phyloP scores from a whole-genome alignment of 306 rosid species.

The Dalbergia oliveri region DNA sequence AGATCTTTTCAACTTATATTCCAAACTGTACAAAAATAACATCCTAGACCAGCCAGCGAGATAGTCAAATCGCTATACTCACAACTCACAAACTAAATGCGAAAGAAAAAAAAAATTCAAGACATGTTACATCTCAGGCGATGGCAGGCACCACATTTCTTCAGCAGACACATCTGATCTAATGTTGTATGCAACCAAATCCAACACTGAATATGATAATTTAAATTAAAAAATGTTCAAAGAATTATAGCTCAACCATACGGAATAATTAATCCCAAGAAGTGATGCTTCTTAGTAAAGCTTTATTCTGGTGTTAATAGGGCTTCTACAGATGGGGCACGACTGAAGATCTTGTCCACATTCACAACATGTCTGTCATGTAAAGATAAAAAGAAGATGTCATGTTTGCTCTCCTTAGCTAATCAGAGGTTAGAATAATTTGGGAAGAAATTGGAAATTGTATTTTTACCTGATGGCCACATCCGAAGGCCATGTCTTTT shows the following conservation, averaged over 20 bases:
- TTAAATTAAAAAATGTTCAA: conserved; percentile 47
- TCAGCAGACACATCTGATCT: conserved; percentile 14
- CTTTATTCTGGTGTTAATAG: conserved; percentile 78
- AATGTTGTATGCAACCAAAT: conserved; percentile 34
- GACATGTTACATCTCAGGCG: conserved; percentile 10
- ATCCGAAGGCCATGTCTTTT: conserved; percentile 96
- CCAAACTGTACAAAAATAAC: not conserved
- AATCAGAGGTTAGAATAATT: not conserved
- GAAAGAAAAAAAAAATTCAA: not conserved
- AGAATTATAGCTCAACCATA: conserved; percentile 42
- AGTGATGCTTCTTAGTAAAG: conserved; percentile 61
- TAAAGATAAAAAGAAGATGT: conserved; percentile 24
- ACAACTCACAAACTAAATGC: not conserved
- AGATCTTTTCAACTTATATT: not conserved
- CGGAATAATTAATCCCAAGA: not conserved
- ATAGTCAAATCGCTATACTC: not conserved
- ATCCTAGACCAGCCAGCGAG: not conserved
- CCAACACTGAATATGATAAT: conserved; percentile 2
- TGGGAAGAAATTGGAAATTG: conserved; percentile 20
- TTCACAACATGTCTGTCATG: conserved; percentile 85
- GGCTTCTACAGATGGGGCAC: conserved; percentile 91
- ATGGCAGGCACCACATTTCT: conserved; percentile 8
- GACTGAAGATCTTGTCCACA: conserved; percentile 77
- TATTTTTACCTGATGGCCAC: conserved; percentile 90
- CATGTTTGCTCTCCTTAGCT: conserved; percentile 18